phyloP scores from a whole-genome alignment of 306 rosid genomes.

The Cotoneaster glaucophyllus region DNA sequence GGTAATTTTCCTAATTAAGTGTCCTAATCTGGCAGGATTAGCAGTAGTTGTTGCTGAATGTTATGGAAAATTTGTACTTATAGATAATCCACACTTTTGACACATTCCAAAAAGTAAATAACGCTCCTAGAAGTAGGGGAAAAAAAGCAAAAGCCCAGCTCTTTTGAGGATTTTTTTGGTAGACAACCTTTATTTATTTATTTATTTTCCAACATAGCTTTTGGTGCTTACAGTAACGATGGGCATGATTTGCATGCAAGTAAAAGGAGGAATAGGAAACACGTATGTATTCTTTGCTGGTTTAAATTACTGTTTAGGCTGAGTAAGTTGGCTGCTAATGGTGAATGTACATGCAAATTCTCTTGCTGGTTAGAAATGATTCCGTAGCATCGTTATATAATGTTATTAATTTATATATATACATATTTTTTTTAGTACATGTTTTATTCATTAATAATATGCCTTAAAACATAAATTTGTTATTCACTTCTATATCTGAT shows the following conservation, averaged over 20 bases:
- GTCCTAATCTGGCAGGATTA: slow-evolving; percentile 27
- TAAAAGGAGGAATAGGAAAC: neutral
- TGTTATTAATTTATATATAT: neutral
- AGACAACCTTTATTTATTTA: slow-evolving; percentile 13
- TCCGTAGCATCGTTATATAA: neutral
- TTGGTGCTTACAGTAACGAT: neutral
- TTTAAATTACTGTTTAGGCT: neutral
- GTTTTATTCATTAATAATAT: neutral
- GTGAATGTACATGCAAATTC: neutral
- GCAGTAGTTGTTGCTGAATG: slow-evolving; percentile 31
- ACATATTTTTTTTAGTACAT: neutral
- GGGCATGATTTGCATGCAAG: neutral
- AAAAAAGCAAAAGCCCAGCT: slow-evolving; percentile 25
- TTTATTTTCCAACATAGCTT: neutral
- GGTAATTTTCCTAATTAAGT: slow-evolving; percentile 9
- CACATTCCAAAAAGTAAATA: slow-evolving; percentile 16
- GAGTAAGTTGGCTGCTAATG: neutral
- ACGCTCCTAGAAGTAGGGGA: slow-evolving; percentile 35
- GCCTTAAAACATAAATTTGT: neutral
- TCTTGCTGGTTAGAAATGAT: neutral
- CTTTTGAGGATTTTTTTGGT: slow-evolving; percentile 28
- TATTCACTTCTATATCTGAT: neutral
- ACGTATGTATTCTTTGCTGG: neutral
- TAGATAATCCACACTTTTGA: slow-evolving; percentile 13
- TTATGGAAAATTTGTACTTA: slow-evolving; percentile 35